Base-by-base conservation (phyloP, 1,284 basidiomycete genomes). In the Fistulinella staudtii region DNA sequence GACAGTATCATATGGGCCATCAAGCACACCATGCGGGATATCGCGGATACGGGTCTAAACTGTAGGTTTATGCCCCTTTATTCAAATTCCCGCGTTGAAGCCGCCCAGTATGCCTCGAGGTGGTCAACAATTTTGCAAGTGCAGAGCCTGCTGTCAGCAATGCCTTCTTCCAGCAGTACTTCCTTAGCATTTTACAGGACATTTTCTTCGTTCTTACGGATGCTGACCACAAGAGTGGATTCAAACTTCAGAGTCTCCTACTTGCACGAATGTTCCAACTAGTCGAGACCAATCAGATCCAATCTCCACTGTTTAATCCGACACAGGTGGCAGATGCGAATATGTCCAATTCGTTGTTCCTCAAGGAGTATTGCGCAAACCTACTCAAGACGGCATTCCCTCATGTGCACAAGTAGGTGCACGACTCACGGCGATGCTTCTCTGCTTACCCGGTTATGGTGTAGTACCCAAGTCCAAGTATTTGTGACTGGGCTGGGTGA, bases 21-120 rank as follows among this genome's bases (percentile, higher is more conserved):
- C 76, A 99, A 99, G 71, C 96, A 99, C 72, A 97, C 93, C 14
- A 96, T 97, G 92, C 84, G 96, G 44, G 96, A 99, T 69, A 98
- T 99, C 56, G 92, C 94, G 21, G 96, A 99, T 65, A 91, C 85
- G 27, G 95, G 95, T 42, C 66, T 97, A 51, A 92, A 87, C 64
- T 66, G 92, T 93, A 68, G 45, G 86, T 75, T 27, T 14, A n/a
- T n/a, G n/a, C n/a, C n/a, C n/a, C n/a, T n/a, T n/a, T n/a, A n/a
- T n/a, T n/a, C n/a, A n/a, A n/a, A n/a, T n/a, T n/a, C n/a, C n/a
- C n/a, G n/a, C n/a, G n/a, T 27, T 63, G 34, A 53, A 42, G 8
- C 40, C 43, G 29, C 51, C 15, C 55, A 93, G 94, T 99, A 65
- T 93, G 89, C 53, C 72, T 94, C 56, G 95, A 98, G 70, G 83